Conservation (phyloP, 768 basidiomycete species). For the Mycena amicta region DNA sequence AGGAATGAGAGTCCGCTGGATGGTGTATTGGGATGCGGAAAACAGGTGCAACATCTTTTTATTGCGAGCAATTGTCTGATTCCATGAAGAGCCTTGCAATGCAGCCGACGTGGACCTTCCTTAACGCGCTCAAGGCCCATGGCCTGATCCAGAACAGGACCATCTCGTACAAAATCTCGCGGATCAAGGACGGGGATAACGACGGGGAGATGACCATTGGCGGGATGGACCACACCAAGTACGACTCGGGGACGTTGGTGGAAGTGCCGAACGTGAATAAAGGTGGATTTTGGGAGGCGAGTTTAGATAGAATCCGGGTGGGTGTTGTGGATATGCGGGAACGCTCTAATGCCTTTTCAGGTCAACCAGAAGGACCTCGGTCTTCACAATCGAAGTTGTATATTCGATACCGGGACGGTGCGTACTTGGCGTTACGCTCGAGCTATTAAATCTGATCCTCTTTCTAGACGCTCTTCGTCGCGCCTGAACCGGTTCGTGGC, state of each 20-base stretch:
- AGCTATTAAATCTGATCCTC: not conserved
- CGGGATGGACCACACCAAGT: constrained; percentile 58
- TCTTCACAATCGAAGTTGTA: constrained; percentile 53
- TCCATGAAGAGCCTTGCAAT: constrained; percentile 50
- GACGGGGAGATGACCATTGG: constrained; percentile 67
- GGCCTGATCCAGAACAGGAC: constrained; percentile 56
- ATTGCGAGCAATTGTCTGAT: not conserved
- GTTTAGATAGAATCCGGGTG: constrained; percentile 46
- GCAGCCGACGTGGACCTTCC: constrained; percentile 55
- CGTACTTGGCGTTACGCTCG: constrained; percentile 5
- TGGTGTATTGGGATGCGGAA: constrained; percentile 56
- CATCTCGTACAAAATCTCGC: constrained; percentile 70
- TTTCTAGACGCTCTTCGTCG: constrained; percentile 21
- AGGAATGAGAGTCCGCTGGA: constrained; percentile 44
- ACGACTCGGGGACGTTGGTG: constrained; percentile 47
- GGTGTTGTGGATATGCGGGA: not conserved
- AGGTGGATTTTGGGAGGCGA: constrained; percentile 68
- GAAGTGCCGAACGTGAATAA: constrained; percentile 52
- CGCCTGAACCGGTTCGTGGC: constrained; percentile 20
- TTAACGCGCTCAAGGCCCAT: constrained; percentile 53
- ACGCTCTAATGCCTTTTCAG: not conserved
- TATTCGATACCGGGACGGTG: constrained; percentile 48
- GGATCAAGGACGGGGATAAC: constrained; percentile 54
- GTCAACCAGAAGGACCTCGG: constrained; percentile 47
- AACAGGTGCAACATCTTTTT: constrained; percentile 19